Base-by-base conservation (phyloP, 139 green algal species). In the Edaphochlamys debaryana region DNA sequence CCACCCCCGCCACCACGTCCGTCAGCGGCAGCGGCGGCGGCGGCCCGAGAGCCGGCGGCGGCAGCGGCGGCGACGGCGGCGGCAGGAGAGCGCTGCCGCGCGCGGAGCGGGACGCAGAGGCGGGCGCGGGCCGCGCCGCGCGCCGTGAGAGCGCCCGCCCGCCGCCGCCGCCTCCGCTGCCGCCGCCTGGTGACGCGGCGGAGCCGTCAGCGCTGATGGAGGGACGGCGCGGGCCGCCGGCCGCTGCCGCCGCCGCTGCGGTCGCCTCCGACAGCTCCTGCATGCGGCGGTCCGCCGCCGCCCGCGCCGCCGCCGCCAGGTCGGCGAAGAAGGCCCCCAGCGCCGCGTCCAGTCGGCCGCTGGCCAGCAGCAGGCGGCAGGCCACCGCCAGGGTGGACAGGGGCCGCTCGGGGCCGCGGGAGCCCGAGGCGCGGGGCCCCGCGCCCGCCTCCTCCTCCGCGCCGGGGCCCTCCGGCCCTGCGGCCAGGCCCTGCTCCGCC, bases 1-100 rank as follows among this genome's bases (percentile, higher is more conserved):
- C 78, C 25, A 84, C 78, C 17, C 48, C 78, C 64, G 64, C 78
- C 78, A 84, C 72, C 30, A 76, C 78, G 37, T 84, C 78, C 38
- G 78, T 77, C 78, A 84, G 29, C 29, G 52, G 66, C 36, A 15
- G 11, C 45, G 45, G 13, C 45, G 45, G 45, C n/a, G n/a, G n/a
- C n/a, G n/a, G n/a, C n/a, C n/a, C n/a, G n/a, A n/a, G n/a, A n/a
- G n/a, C n/a, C n/a, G n/a, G n/a, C 45, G 45, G 45, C 45, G n/a
- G n/a, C n/a, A 17, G 15, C n/a, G 25, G 17, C 41, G 68, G 27
- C 45, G 45, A 54, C 45, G 45, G 45, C 45, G 45, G 45, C 45
- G 9, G 11, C 11, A 9, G 9, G 11, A 13, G 11, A 13, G 45
- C 45, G 13, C 13, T 13, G 45, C 45, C 45, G 45, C 13, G 11